phyloP scores from a whole-genome alignment of 2,329 filamentous ascomycete genomes.

The Colletotrichum endophyticum region DNA sequence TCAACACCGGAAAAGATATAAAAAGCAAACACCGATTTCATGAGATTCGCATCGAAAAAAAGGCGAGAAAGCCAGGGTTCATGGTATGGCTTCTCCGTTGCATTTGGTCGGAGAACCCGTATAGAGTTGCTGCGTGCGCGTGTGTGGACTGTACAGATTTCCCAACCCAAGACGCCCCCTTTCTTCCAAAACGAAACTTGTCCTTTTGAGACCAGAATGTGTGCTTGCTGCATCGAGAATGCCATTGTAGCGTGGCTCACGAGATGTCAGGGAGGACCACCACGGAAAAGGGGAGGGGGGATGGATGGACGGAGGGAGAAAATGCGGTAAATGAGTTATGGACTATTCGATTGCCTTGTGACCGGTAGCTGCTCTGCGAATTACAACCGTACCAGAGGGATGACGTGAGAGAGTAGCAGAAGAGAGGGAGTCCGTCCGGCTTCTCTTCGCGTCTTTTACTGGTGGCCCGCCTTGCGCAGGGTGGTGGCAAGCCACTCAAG shows the following conservation, averaged over 20 bases:
- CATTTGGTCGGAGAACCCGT: slow-evolving; percentile 17
- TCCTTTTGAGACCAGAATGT: slow-evolving; percentile 27
- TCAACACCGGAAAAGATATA: neutral
- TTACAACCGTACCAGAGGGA: slow-evolving; percentile 61
- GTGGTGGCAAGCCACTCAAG: slow-evolving; percentile 90
- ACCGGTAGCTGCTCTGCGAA: slow-evolving; percentile 56
- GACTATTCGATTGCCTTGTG: slow-evolving; percentile 61
- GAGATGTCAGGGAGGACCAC: slow-evolving; percentile 24
- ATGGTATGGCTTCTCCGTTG: slow-evolving; percentile 16
- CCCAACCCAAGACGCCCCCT: slow-evolving; percentile 34
- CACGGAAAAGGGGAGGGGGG: slow-evolving; percentile 5
- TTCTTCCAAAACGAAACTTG: slow-evolving; percentile 35
- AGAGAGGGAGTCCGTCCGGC: slow-evolving; percentile 34
- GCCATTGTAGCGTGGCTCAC: slow-evolving; percentile 19
- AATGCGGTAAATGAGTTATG: slow-evolving; percentile 42
- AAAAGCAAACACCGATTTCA: slow-evolving; percentile 17
- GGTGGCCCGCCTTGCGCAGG: slow-evolving; percentile 75
- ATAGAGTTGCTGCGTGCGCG: slow-evolving; percentile 19
- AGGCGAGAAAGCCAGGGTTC: slow-evolving; percentile 18
- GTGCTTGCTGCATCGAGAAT: slow-evolving; percentile 21
- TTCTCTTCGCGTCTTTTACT: slow-evolving; percentile 52
- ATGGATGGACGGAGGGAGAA: slow-evolving; percentile 21
- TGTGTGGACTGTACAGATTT: slow-evolving; percentile 35
- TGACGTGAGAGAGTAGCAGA: slow-evolving; percentile 45
- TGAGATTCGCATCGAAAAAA: slow-evolving; percentile 6